Conservation (phyloP, 2,329 filamentous ascomycete genomes). For the Dactylellina drechsleri region DNA sequence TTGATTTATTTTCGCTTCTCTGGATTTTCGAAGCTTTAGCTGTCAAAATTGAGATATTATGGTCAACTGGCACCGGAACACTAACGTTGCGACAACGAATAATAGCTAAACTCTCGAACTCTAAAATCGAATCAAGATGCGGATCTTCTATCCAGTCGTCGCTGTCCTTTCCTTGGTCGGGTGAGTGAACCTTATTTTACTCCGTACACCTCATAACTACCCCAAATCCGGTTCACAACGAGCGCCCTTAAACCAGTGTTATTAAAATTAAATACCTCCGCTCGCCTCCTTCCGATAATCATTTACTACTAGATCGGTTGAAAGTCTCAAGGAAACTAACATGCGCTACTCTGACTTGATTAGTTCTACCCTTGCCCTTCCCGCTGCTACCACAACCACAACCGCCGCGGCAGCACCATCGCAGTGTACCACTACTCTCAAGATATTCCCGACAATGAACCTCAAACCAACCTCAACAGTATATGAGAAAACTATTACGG, state of each 20-base stretch:
- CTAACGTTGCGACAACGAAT: background rate
- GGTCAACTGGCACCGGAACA: background rate
- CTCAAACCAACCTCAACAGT: constrained; percentile 34
- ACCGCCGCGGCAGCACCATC: background rate
- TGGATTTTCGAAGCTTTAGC: no score
- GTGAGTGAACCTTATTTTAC: constrained; percentile 34
- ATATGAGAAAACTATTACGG: constrained; percentile 26
- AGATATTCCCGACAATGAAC: constrained; percentile 18
- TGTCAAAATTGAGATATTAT: no score
- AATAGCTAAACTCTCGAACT: background rate
- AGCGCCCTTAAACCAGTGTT: background rate
- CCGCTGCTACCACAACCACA: constrained; percentile 2
- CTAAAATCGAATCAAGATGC: constrained; percentile 5
- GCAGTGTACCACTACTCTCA: constrained; percentile 27
- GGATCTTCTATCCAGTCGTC: constrained; percentile 33
- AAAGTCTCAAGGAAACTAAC: constrained; percentile 27
- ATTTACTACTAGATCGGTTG: background rate
- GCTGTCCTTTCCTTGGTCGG: constrained; percentile 32
- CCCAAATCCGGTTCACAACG: constrained; percentile 11
- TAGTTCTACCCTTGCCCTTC: constrained; percentile 30
- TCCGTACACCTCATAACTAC: constrained; percentile 12
- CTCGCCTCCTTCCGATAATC: background rate
- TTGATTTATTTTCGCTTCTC: no score
- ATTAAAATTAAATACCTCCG: background rate
- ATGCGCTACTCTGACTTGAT: constrained; percentile 18